Percentiles rank a stretch among this genome's conserved stretches.
Evolutionary conservation across 2,329 filamentous ascomycete genomes (phyloP).

Genomic region (Lasiodiplodia sp.): DNA sequence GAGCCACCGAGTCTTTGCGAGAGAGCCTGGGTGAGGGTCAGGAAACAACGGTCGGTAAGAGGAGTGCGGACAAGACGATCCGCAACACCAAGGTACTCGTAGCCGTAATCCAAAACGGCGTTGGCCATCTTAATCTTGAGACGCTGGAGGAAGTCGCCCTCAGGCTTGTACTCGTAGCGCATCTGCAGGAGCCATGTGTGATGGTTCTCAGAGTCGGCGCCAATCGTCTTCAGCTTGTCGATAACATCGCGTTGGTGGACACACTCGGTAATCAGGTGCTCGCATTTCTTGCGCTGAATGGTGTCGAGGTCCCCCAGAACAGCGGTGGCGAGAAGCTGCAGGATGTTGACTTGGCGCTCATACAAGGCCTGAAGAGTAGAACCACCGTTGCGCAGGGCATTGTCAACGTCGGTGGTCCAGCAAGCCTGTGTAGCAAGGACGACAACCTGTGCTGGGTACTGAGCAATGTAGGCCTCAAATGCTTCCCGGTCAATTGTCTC

Average conservation of each 20-base stretch:
- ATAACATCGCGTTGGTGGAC: constrained; percentile 97
- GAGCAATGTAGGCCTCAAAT: constrained; percentile 80
- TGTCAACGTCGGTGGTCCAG: constrained; percentile 89
- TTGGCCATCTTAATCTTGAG: constrained; percentile 97
- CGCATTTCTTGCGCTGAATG: constrained; percentile 92
- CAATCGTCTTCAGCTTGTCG: constrained; percentile 79
- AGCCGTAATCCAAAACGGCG: constrained; percentile 92
- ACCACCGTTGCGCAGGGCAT: constrained; percentile 75
- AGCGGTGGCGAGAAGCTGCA: constrained; percentile 84
- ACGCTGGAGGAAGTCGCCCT: constrained; percentile 82
- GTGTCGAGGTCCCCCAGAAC: constrained; percentile 89
- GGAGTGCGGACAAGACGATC: constrained; percentile 96
- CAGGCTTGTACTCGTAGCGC: constrained; percentile 88
- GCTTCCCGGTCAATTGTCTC: constrained; percentile 72
- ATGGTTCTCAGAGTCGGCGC: constrained; percentile 78
- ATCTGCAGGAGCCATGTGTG: constrained; percentile 96
- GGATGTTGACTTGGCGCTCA: constrained; percentile 82
- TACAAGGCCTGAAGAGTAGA: constrained; percentile 73
- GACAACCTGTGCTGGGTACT: constrained; percentile 92
- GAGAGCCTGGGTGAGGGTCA: constrained; percentile 94
- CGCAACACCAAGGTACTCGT: constrained; percentile 95
- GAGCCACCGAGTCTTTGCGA: constrained; percentile 96
- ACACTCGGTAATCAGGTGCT: constrained; percentile 98
- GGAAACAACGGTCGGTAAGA: constrained; percentile 96
- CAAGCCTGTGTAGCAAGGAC: constrained; percentile 92